Percentiles rank a stretch among this genome's conserved stretches.
Evolutionary conservation across 2,329 filamentous ascomycete genomes (phyloP).

Genomic region (Sporothrix humicola): DNA sequence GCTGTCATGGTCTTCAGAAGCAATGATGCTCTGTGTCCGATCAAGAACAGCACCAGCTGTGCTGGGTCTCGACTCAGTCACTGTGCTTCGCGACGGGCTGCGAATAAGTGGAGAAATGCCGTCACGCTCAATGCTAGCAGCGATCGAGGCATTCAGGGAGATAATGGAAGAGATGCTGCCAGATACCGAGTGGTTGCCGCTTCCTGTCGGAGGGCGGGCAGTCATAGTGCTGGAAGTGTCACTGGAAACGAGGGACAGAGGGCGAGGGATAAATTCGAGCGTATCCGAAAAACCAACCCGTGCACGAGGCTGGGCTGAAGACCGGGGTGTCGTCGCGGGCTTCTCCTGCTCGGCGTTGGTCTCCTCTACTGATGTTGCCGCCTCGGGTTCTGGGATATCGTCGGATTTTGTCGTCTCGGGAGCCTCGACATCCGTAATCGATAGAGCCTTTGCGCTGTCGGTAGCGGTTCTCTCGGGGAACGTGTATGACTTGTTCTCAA

Average conservation of each 20-base stretch:
- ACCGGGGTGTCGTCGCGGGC: slow-evolving; percentile 25
- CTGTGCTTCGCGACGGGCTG: slow-evolving; percentile 50
- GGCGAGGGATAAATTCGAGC: slow-evolving; percentile 81
- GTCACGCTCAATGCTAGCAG: slow-evolving; percentile 50
- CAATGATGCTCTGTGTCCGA: slow-evolving; percentile 49
- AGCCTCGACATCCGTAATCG: slow-evolving; percentile 34
- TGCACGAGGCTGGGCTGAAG: slow-evolving; percentile 52
- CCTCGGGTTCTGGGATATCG: background rate
- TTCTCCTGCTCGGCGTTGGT: slow-evolving; percentile 35
- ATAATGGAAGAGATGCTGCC: slow-evolving; percentile 81
- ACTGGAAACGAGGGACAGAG: slow-evolving; percentile 81
- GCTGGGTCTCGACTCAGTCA: slow-evolving; percentile 62
- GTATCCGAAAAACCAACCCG: slow-evolving; percentile 85
- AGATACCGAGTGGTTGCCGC: slow-evolving; percentile 69
- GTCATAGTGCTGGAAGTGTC: slow-evolving; percentile 81
- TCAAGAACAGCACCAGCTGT: slow-evolving; percentile 75
- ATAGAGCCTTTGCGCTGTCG: slow-evolving; percentile 33
- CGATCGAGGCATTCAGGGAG: slow-evolving; percentile 58
- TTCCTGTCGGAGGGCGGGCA: slow-evolving; percentile 53
- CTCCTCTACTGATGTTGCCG: background rate
- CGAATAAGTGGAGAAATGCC: slow-evolving; percentile 47
- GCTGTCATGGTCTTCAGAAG: slow-evolving; percentile 42
- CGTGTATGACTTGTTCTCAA: slow-evolving; percentile 41
- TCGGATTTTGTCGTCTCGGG: slow-evolving; percentile 6
- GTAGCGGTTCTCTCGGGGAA: slow-evolving; percentile 38